These are phyloP conservation scores for Neocucurbitaria cava DNA, from an alignment of 2,329 filamentous ascomycete genomes.

Conservation along the genomic window DNA sequence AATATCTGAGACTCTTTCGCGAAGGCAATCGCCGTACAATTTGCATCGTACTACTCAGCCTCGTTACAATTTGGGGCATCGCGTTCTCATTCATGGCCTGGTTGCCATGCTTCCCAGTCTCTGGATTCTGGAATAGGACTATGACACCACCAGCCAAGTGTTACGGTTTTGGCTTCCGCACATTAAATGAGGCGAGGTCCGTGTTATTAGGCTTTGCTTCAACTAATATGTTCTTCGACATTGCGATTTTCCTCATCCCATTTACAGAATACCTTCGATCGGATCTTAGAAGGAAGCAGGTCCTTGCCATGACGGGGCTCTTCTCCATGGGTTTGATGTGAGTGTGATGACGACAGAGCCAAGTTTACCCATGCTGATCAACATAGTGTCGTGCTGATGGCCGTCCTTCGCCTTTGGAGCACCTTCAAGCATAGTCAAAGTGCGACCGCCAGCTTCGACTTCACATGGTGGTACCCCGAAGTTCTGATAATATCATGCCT, in stretches of 20 bases:
- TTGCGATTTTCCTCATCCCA: constrained; percentile 36
- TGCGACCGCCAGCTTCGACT: constrained; percentile 28
- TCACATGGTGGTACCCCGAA: constrained; percentile 41
- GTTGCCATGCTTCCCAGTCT: constrained; percentile 40
- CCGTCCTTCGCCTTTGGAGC: constrained; percentile 38
- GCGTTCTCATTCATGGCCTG: constrained; percentile 37
- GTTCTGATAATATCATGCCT: constrained; percentile 40
- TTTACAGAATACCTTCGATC: constrained; percentile 33
- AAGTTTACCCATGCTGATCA: constrained; percentile 3
- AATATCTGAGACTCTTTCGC: constrained; percentile 43
- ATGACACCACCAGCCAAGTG: constrained; percentile 24
- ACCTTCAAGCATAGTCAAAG: constrained; percentile 24
- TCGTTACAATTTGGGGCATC: constrained; percentile 36
- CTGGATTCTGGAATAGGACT: constrained; percentile 24
- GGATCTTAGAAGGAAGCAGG: constrained; percentile 28
- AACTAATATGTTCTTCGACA: constrained; percentile 42
- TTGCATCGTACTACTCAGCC: constrained; percentile 17
- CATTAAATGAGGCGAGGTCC: constrained; percentile 17
- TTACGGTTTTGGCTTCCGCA: constrained; percentile 33
- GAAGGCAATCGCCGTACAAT: constrained; percentile 23
- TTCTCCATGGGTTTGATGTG: constrained; percentile 37
- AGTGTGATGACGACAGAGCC: constrained; percentile 1
- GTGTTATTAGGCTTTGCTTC: constrained; percentile 31
- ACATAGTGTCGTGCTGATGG: constrained; percentile 36
- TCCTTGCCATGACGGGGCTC: constrained; percentile 34